phyloP scores from a whole-genome alignment of 2,329 filamentous ascomycete species.

The Remersonia thermophila region DNA sequence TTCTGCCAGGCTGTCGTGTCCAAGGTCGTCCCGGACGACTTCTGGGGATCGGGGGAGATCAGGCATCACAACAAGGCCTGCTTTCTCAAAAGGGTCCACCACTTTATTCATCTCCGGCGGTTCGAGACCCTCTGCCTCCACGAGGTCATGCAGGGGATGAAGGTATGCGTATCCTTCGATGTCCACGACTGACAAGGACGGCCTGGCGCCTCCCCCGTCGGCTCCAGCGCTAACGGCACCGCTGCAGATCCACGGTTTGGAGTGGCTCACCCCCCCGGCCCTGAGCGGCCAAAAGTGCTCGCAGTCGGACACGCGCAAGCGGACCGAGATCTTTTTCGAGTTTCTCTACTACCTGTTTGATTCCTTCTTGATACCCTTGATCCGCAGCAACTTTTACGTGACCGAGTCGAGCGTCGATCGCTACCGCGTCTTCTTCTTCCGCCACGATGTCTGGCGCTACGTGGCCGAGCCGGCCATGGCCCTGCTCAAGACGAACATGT shows the following conservation, averaged over 20 bases:
- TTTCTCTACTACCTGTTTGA: constrained; percentile 90
- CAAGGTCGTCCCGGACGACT: constrained; percentile 58
- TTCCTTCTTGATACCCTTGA: constrained; percentile 75
- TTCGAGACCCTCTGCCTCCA: constrained; percentile 76
- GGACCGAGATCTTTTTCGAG: constrained; percentile 67
- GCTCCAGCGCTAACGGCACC: constrained; percentile 1
- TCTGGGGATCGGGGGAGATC: constrained; percentile 54
- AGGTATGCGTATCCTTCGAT: constrained; percentile 45
- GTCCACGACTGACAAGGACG: too few relatives aligned
- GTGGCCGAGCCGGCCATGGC: constrained; percentile 62
- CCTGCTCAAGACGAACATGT: constrained; percentile 57
- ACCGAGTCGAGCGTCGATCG: constrained; percentile 77
- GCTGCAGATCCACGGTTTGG: constrained; percentile 49
- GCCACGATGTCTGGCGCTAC: constrained; percentile 80
- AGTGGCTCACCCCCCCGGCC: constrained; percentile 57
- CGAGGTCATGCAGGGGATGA: constrained; percentile 62
- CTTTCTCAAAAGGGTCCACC: constrained; percentile 58
- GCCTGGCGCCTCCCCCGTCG: too few relatives aligned
- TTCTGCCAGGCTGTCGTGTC: constrained; percentile 70
- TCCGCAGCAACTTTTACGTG: constrained; percentile 83
- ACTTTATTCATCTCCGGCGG: constrained; percentile 63
- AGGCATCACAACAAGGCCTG: constrained; percentile 46
- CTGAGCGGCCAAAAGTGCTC: constrained; percentile 45
- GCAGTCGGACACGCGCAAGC: constrained; percentile 60
- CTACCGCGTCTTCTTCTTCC: constrained; percentile 81